These are phyloP conservation scores for Testicularia cyperi DNA, from an alignment of 1,284 basidiomycete species.

Conservation along the genomic window DNA sequence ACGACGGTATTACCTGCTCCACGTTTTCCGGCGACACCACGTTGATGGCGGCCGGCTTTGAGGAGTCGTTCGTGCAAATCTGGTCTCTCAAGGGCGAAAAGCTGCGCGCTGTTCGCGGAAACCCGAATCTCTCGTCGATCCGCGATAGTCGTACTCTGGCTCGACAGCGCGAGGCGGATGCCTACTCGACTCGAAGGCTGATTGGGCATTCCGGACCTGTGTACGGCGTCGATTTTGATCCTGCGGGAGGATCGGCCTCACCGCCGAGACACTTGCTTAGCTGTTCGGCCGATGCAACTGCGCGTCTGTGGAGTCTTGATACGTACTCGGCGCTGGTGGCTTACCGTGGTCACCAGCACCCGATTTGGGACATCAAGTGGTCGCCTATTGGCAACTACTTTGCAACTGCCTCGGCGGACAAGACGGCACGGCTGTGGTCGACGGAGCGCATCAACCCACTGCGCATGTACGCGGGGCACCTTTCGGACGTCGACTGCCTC, in stretches of 20 bases:
- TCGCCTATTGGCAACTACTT: conserved; percentile 98
- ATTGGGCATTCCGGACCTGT: conserved; percentile 96
- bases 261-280: conserved; percentile 87
- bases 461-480: conserved; percentile 90
- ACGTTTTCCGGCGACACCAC: conserved; percentile 89
- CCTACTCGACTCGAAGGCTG: conserved; percentile 70
- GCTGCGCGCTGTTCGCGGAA: conserved; percentile 73
- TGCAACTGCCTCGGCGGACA: conserved; percentile 88
- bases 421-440: conserved; percentile 93
- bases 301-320: conserved; percentile 92
- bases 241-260: conserved; percentile 78
- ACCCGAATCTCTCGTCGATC: conserved; percentile 71
- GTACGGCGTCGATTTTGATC: conserved; percentile 91
- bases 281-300: conserved; percentile 87
- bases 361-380: conserved; percentile 99
- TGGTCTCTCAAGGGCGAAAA: conserved; percentile 95
- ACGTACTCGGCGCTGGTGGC: conserved; percentile 90
- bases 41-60: conserved; percentile 92
- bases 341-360: conserved; percentile 93
- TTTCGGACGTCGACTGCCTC: conserved; percentile 95
- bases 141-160: conserved; percentile 64
- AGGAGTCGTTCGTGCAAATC: conserved; percentile 90
- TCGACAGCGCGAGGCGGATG: conserved; percentile 35
- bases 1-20: conserved; percentile 70
- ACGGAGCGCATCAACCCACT: conserved; percentile 85